Percentiles rank a stretch among this genome's conserved stretches.
These are phyloP conservation scores for Kockovaella imperatae DNA, from an alignment of 768 basidiomycete genomes.

Conservation along the genomic window DNA sequence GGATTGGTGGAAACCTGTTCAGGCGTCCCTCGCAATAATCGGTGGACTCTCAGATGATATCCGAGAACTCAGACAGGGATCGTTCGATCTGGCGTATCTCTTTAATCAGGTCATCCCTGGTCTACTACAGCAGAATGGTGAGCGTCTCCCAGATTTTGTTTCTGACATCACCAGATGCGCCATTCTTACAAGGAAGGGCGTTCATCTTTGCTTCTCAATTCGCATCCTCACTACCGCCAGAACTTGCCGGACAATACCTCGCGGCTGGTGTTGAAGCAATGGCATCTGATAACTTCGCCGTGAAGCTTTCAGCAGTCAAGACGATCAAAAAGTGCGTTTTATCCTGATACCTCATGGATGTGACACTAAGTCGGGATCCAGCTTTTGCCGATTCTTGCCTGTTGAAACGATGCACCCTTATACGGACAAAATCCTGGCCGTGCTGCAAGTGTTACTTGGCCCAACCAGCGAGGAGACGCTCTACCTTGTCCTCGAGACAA, in stretches of 20 bases:
- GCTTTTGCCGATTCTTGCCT: conserved; percentile 50
- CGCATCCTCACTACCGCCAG: conserved; percentile 61
- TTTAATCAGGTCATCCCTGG: conserved; percentile 73
- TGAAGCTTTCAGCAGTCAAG: conserved; percentile 90
- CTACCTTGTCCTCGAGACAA: conserved; percentile 74
- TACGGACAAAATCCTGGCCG: conserved; percentile 65
- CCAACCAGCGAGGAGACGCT: conserved; percentile 80
- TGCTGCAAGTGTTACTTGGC: conserved; percentile 73
- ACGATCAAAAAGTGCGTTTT: conserved; percentile 78
- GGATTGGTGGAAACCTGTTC: conserved; percentile 88
- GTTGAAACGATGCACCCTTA: conserved; percentile 57
- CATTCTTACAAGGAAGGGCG: conserved; percentile 88
- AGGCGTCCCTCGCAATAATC: conserved; percentile 71
- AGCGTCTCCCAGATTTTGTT: conserved; percentile 17
- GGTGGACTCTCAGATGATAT: conserved; percentile 73
- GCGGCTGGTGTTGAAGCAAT: conserved; percentile 79
- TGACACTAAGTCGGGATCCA: conserved; percentile 13
- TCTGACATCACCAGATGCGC: conserved; percentile 54
- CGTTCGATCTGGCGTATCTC: conserved; percentile 69
- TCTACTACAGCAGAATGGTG: conserved; percentile 62
- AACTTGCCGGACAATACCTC: conserved; percentile 75
- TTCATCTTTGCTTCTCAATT: conserved; percentile 93
- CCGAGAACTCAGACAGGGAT: conserved; percentile 65
- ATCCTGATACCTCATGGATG: neutral
- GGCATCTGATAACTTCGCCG: conserved; percentile 61